Conservation (phyloP, 768 basidiomycete species). For the Amanita inopinata region DNA sequence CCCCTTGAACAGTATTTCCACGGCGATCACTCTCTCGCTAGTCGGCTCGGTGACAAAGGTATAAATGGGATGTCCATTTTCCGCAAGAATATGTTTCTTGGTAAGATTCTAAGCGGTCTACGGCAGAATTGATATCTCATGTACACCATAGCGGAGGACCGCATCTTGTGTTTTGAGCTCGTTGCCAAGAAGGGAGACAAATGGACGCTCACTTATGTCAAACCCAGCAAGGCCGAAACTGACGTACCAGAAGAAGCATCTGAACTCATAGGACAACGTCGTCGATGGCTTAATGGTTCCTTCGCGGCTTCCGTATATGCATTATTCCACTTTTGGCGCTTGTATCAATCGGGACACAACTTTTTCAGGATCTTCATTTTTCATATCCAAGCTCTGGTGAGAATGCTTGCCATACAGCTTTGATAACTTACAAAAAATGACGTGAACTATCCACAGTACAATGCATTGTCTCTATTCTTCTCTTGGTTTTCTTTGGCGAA, state of each 20-base stretch:
- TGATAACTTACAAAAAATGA: background rate
- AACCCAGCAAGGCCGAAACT: constrained; percentile 92
- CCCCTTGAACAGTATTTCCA: constrained; percentile 84
- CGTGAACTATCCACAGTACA: constrained; percentile 48
- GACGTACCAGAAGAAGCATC: constrained; percentile 89
- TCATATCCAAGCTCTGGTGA: constrained; percentile 6
- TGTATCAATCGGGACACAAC: constrained; percentile 4
- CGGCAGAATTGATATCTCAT: background rate
- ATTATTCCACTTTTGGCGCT: background rate
- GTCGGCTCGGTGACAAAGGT: constrained; percentile 86
- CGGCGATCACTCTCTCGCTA: constrained; percentile 83
- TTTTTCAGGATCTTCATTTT: constrained; percentile 89
- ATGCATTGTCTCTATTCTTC: constrained; percentile 76
- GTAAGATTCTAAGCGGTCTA: constrained; percentile 15
- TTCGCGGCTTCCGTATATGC: background rate
- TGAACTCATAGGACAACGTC: constrained; percentile 54
- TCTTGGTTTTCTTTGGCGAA: constrained; percentile 92
- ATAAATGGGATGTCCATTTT: constrained; percentile 97
- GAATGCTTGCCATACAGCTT: background rate
- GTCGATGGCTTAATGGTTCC: background rate
- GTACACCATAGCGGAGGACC: constrained; percentile 62
- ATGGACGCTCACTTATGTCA: constrained; percentile 88
- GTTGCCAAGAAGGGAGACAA: constrained; percentile 81
- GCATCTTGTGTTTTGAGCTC: constrained; percentile 95
- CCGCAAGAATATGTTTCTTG: constrained; percentile 74